These are phyloP conservation scores for Pulicaria dysenterica DNA, from an alignment of 129 eudicot genomes.

Conservation along the genomic window DNA sequence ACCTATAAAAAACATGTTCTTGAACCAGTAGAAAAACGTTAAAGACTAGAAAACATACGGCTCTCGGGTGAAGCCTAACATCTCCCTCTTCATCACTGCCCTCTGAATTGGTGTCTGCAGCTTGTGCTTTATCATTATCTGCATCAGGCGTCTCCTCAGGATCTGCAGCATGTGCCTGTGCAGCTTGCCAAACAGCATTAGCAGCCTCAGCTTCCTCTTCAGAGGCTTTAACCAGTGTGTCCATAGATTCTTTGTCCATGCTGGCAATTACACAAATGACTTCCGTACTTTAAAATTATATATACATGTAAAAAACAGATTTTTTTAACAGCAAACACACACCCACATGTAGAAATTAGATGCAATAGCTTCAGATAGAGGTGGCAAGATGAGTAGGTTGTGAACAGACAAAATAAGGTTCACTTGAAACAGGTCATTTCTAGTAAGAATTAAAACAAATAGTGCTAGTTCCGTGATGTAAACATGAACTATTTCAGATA, in stretches of 20 bases:
- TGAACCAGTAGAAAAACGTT: slow-evolving; percentile 4
- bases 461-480: too few species aligned
- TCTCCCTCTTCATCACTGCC: slow-evolving; percentile 81
- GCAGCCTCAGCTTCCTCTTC: slow-evolving; percentile 98
- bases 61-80: slow-evolving; percentile 97
- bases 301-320: background rate
- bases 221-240: slow-evolving; percentile 84
- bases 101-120: slow-evolving; percentile 75
- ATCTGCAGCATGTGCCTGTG: slow-evolving; percentile 72
- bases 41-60: slow-evolving; percentile 53
- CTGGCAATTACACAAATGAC: slow-evolving; percentile 38
- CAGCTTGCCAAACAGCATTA: slow-evolving; percentile 96
- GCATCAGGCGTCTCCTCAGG: slow-evolving; percentile 62
- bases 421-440: background rate
- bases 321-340: too few species aligned
- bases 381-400: background rate
- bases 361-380: background rate
- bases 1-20: background rate
- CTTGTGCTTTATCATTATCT: slow-evolving; percentile 60
- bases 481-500: too few species aligned
- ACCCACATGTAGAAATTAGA: background rate
- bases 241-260: slow-evolving; percentile 78
- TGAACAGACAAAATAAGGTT: background rate
- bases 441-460: background rate
- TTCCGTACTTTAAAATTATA: background rate